These are phyloP conservation scores for Chaetomium tenue DNA, from an alignment of 495 filamentous ascomycete species.

Conservation along the genomic window DNA sequence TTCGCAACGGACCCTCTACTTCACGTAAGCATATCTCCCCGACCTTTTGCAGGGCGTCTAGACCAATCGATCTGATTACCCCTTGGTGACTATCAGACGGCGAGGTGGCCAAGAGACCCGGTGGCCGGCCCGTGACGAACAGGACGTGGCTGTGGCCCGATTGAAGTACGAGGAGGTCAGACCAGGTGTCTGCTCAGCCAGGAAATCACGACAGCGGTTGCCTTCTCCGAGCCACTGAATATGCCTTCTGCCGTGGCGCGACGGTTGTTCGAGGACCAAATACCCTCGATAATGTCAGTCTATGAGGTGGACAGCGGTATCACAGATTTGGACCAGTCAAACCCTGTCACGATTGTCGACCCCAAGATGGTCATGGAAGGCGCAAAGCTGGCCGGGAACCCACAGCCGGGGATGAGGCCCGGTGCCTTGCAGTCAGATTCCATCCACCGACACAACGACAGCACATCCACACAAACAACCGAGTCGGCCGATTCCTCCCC, in stretches of 20 bases:
- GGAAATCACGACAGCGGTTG: neutral
- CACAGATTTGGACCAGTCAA: slow-evolving; percentile 41
- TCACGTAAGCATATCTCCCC: neutral
- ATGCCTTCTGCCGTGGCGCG: slow-evolving; percentile 56
- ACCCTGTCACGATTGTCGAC: slow-evolving; percentile 46
- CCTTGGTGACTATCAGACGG: slow-evolving; percentile 25
- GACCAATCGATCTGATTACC: slow-evolving; percentile 8
- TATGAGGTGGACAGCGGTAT: slow-evolving; percentile 54
- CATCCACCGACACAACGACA: slow-evolving; percentile 59
- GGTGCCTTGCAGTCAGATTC: slow-evolving; percentile 38
- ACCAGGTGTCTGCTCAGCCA: slow-evolving; percentile 13
- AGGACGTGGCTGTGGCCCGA: slow-evolving; percentile 29
- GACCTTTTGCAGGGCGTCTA: neutral
- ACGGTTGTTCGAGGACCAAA: slow-evolving; percentile 61
- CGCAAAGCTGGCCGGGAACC: slow-evolving; percentile 29
- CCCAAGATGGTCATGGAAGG: slow-evolving; percentile 44
- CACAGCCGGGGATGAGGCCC: slow-evolving; percentile 40
- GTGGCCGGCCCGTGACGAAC: slow-evolving; percentile 26
- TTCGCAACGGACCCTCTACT: neutral
- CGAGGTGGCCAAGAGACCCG: slow-evolving; percentile 21
- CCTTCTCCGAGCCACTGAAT: slow-evolving; percentile 31
- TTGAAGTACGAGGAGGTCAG: slow-evolving; percentile 23
- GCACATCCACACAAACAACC: slow-evolving; percentile 74
- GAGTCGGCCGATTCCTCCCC: slow-evolving; percentile 92
- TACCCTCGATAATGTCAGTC: slow-evolving; percentile 72